Percentiles rank a stretch among this genome's conserved stretches.
Evolutionary conservation across 2,329 filamentous ascomycete species (phyloP).

Genomic region (Raffaelea ambrosiae): DNA sequence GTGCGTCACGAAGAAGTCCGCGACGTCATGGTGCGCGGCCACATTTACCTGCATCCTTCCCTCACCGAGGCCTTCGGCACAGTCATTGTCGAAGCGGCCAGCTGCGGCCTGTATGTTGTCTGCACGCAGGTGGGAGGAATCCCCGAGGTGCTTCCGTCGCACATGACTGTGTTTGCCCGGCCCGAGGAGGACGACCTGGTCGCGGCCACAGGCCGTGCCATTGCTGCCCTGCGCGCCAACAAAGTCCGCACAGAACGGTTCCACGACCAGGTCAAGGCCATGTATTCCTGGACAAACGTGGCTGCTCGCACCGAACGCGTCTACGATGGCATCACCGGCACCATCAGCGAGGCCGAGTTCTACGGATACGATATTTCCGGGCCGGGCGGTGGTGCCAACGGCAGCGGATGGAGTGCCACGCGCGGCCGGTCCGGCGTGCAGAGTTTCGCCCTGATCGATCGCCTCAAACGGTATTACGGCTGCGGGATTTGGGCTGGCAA

Average conservation of each 20-base stretch:
- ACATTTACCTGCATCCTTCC: conserved; percentile 93
- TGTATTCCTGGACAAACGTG: conserved; percentile 98
- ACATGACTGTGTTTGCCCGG: conserved; percentile 97
- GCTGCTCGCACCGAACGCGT: conserved; percentile 89
- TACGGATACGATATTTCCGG: conserved; percentile 66
- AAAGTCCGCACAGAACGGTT: conserved; percentile 88
- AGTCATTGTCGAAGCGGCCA: conserved; percentile 94
- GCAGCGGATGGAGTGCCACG: conserved; percentile 58
- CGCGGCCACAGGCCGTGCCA: conserved; percentile 78
- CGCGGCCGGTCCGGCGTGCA: conserved; percentile 62
- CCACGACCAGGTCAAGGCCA: conserved; percentile 92
- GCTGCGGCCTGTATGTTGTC: conserved; percentile 91
- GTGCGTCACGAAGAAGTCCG: conserved; percentile 94
- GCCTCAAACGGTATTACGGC: conserved; percentile 92
- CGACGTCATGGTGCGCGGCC: conserved; percentile 93
- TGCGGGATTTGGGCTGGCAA: conserved; percentile 99
- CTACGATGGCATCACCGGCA: conserved; percentile 85
- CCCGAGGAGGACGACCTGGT: conserved; percentile 96
- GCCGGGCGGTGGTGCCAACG: conserved; percentile 27
- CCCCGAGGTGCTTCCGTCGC: conserved; percentile 85
- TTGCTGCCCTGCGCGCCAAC: conserved; percentile 74
- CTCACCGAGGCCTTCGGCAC: conserved; percentile 96
- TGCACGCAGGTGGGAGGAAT: conserved; percentile 96
- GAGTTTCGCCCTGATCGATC: conserved; percentile 88
- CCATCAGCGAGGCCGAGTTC: conserved; percentile 78